These are phyloP conservation scores for Bruguiera parviflora DNA, from an alignment of 345 rosid species.

Conservation along the genomic window DNA sequence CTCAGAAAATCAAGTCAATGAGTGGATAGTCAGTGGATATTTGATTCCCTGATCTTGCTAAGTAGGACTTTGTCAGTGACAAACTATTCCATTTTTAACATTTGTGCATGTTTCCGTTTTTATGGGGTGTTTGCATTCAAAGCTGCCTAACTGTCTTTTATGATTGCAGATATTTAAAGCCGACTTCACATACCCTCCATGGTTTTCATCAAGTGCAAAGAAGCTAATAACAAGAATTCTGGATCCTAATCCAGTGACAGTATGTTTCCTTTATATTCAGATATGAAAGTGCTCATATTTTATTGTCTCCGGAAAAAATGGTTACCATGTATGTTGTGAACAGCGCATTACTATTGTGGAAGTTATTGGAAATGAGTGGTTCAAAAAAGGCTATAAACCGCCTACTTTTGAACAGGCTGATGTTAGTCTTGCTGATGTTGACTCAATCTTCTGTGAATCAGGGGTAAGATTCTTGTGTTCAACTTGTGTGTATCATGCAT, in stretches of 20 bases:
- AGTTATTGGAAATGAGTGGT: slow-evolving; percentile 92
- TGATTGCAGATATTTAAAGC: slow-evolving; percentile 82
- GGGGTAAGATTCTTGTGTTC: slow-evolving; percentile 55
- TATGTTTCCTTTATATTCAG: slow-evolving; percentile 26
- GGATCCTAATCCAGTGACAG: slow-evolving; percentile 88
- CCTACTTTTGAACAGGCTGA: slow-evolving; percentile 72
- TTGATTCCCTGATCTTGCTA: background rate
- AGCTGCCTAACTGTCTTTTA: slow-evolving; percentile 7
- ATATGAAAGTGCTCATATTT: background rate
- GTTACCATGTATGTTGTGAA: slow-evolving; percentile 10
- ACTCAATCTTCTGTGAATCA: slow-evolving; percentile 73
- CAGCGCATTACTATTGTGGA: slow-evolving; percentile 85
- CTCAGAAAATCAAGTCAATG: background rate
- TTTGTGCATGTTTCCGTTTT: background rate
- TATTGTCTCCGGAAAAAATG: background rate
- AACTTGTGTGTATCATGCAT: slow-evolving; percentile 22
- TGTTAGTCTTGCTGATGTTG: slow-evolving; percentile 76
- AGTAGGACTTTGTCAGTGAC: background rate
- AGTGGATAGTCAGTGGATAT: slow-evolving; percentile 1
- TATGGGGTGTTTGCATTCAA: background rate
- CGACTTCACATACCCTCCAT: slow-evolving; percentile 90
- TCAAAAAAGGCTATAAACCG: slow-evolving; percentile 92
- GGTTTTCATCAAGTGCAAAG: slow-evolving; percentile 96
- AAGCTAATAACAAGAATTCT: slow-evolving; percentile 82
- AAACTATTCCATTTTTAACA: background rate